Conservation (phyloP, 1,139 yeast genomes). For the Zygosaccharomyces sapae region DNA sequence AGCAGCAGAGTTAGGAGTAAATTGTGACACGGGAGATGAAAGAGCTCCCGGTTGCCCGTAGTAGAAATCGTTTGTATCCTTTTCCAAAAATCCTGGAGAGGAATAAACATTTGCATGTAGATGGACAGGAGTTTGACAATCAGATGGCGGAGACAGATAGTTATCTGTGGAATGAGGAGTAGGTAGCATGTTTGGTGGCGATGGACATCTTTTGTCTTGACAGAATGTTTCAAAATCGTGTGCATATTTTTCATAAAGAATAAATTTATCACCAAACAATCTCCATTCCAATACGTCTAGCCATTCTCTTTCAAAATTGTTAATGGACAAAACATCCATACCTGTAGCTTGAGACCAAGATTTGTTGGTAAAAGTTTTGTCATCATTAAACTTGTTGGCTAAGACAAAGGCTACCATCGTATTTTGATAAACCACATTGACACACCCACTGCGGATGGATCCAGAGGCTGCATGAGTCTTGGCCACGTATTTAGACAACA, state of each 20-base stretch:
- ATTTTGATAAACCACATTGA: constrained; percentile 53
- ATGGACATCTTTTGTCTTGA: constrained; percentile 19
- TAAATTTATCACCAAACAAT: constrained; percentile 33
- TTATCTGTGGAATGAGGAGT: constrained; percentile 21
- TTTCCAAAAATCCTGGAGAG: constrained; percentile 26
- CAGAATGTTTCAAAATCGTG: constrained; percentile 27
- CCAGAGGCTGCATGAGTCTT: constrained; percentile 37
- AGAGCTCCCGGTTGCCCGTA: constrained; percentile 14
- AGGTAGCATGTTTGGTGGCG: constrained; percentile 15
- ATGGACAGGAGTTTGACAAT: constrained; percentile 24
- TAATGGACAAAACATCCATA: constrained; percentile 55
- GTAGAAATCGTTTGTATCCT: constrained; percentile 19
- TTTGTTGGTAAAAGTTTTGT: constrained; percentile 89
- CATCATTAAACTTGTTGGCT: constrained; percentile 94
- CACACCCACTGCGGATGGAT: constrained; percentile 34
- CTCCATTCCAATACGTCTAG: constrained; percentile 42
- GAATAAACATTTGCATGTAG: constrained; percentile 21
- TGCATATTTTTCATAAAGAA: constrained; percentile 29
- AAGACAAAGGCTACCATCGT: constrained; percentile 69
- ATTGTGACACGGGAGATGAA: constrained; percentile 19
- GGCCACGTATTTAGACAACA: constrained; percentile 46
- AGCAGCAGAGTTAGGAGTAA: constrained; percentile 15
- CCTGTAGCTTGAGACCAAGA: constrained; percentile 97
- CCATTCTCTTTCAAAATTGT: constrained; percentile 73
- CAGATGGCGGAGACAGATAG: constrained; percentile 18